Percentiles rank a stretch among this genome's conserved stretches.
Conservation (phyloP, 2,329 filamentous ascomycete species). For the Exophiala mesophila region DNA sequence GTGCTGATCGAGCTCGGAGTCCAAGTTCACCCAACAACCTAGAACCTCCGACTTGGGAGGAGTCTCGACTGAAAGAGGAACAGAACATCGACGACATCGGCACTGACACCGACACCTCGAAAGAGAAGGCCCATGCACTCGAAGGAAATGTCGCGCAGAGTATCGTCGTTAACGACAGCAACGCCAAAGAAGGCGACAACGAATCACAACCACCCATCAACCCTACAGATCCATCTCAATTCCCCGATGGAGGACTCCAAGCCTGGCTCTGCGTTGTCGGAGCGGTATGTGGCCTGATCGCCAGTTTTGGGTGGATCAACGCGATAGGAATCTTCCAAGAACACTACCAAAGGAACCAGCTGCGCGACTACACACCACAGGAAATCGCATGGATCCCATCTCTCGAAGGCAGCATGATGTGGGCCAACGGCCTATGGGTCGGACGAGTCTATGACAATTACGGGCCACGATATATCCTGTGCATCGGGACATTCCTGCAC, state of each 20-base stretch:
- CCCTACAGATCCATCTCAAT: conserved; percentile 24
- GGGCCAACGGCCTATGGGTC: conserved; percentile 26
- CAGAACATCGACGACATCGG: too few species aligned
- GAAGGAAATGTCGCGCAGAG: too few species aligned
- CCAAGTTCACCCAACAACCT: too few species aligned
- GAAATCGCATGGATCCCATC: conserved; percentile 58
- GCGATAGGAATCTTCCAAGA: conserved; percentile 53
- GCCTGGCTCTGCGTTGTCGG: conserved; percentile 43
- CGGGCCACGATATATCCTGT: conserved; percentile 53
- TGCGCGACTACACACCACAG: conserved; percentile 47
- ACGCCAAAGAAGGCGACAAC: too few species aligned
- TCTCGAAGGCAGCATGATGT: conserved; percentile 44
- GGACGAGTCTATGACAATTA: conserved; percentile 47
- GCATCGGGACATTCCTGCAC: conserved; percentile 49
- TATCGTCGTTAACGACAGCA: too few species aligned
- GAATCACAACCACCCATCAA: conserved; percentile 6
- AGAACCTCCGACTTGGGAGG: too few species aligned
- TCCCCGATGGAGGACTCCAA: conserved; percentile 39
- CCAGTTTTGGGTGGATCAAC: conserved; percentile 37
- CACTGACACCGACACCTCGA: too few species aligned
- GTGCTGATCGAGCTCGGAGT: too few species aligned
- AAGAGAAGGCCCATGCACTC: too few species aligned
- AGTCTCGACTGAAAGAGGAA: too few species aligned
- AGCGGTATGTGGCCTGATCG: conserved; percentile 38
- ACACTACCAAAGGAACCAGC: conserved; percentile 52